Evolutionary conservation across 495 filamentous ascomycete species (phyloP).

Genomic region (Pyronema omphalodes): DNA sequence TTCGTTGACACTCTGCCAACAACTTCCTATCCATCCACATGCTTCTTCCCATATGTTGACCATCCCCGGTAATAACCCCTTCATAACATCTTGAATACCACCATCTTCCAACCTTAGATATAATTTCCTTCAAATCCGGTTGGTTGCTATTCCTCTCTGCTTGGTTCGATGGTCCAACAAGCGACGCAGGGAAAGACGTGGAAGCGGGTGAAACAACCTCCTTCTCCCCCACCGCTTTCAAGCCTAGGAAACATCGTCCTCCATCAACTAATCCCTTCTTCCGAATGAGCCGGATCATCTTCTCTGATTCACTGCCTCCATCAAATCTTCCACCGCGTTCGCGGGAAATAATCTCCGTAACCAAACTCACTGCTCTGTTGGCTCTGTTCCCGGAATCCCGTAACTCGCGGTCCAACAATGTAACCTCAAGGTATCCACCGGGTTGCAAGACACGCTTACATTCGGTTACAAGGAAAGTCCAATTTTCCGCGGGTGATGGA

Average conservation of each 20-base stretch:
- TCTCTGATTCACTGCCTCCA: constrained; percentile 49
- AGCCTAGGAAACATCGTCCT: constrained; percentile 70
- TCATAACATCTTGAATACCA: constrained; percentile 95
- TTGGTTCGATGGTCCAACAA: constrained; percentile 12
- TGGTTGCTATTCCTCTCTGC: constrained; percentile 8
- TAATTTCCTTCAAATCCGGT: constrained; percentile 53
- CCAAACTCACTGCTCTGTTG: constrained; percentile 48
- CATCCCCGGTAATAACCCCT: constrained; percentile 30
- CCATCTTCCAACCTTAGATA: constrained; percentile 81
- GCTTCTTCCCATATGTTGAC: constrained; percentile 35
- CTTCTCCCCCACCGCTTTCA: constrained; percentile 66
- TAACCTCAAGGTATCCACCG: constrained; percentile 76
- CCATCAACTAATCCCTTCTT: constrained; percentile 65
- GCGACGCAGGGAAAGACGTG: constrained; percentile 12
- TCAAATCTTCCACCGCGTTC: constrained; percentile 31
- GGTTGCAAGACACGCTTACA: constrained; percentile 79
- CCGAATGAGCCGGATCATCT: constrained; percentile 55
- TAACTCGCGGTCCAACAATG: constrained; percentile 68
- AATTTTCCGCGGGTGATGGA: constrained; percentile 61
- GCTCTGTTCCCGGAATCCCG: constrained; percentile 69
- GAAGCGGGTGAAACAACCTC: not conserved
- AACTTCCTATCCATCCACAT: constrained; percentile 68
- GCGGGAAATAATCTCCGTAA: constrained; percentile 23
- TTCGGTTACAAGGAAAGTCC: constrained; percentile 58
- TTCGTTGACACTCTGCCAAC: constrained; percentile 68